Evolutionary conservation across 352 stramenopile species (phyloP), one percentile per base, ranked within the genome.

Genomic region (Pythium coloratum): DNA sequence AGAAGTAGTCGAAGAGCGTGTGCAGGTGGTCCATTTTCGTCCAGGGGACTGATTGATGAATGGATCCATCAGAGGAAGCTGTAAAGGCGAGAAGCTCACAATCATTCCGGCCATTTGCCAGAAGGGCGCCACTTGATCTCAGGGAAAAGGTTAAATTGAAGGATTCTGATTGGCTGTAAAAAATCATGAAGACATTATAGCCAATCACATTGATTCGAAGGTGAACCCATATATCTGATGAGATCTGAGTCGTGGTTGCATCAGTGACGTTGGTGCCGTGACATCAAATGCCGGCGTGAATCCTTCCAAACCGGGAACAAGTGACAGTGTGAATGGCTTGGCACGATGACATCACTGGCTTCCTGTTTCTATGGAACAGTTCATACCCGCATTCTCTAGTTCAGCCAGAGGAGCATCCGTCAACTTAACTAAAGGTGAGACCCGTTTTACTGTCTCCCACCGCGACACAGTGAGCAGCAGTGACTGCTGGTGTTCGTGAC

Each of bases 1-100:
- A 59, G 9, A 59, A 59, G 12, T 18, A 59, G 30, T 44, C 24
- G 54, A 59, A 38, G 30, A 59, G 54, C 54, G 54, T 18, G 28
- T 59, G 32, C 8, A 62, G n/a, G 34, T 62, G 56, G 16, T 62
- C 56, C 38, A 62, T 62, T 24, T 24, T 24, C 20, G 20, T 24
- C 20, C 20, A 24, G 26, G 20, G 7, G 30, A 46, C 16, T 10
- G 33, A 14, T 14, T 14, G 26, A 30, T 12, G 56, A 36, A n/a
- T 18, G 24, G 38, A 40, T 54, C 20, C 40, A 40, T 7, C 34
- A 33, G 16, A 34, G 16, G 14, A 44, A 44, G 56, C 26, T 2
- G 26, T 34, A 5, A 7, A n/a, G 2, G 30, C 30, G 18, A 24
- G 54, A 30, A 55, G 20, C 20, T 55, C n/a, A 59, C 54, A 33